Conservation (phyloP, 129 eudicot genomes). For the Oenanthe sinensis region DNA sequence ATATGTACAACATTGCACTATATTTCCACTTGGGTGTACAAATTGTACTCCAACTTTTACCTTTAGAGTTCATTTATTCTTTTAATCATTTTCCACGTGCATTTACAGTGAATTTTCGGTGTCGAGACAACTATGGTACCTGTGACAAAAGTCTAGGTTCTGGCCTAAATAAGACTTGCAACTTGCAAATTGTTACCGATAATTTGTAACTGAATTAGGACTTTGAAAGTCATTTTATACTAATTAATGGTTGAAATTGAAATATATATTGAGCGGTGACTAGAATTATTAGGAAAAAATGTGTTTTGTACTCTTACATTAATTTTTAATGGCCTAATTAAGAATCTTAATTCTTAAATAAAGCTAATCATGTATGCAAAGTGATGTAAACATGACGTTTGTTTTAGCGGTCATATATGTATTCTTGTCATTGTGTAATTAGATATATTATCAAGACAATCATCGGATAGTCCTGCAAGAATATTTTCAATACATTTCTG, state of each 20-base stretch:
- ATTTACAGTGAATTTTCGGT: background rate
- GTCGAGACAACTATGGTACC: background rate
- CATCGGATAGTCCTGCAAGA: background rate
- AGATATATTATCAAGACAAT: background rate
- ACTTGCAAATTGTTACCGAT: too few species aligned
- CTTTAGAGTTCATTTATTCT: background rate
- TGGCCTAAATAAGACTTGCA: background rate
- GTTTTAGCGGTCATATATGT: background rate
- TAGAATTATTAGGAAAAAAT: background rate
- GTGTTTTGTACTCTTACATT: background rate
- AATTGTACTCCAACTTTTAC: background rate
- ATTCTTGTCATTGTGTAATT: background rate
- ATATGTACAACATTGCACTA: background rate
- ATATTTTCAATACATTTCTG: background rate
- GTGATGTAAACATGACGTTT: background rate
- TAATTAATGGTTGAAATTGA: too few species aligned
- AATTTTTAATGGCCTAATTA: background rate
- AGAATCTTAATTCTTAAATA: background rate
- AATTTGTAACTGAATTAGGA: too few species aligned
- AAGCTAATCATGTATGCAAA: too few species aligned
- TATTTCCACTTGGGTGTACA: background rate
- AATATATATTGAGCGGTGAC: background rate
- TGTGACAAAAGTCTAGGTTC: background rate
- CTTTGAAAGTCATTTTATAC: too few species aligned
- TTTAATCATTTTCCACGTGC: background rate